A percentile compares a stretch with the other conserved stretches of the same genome.
These are phyloP conservation scores for Paramecium caudatum DNA, from an alignment of 73 alveolate species.

Conservation along the genomic window DNA sequence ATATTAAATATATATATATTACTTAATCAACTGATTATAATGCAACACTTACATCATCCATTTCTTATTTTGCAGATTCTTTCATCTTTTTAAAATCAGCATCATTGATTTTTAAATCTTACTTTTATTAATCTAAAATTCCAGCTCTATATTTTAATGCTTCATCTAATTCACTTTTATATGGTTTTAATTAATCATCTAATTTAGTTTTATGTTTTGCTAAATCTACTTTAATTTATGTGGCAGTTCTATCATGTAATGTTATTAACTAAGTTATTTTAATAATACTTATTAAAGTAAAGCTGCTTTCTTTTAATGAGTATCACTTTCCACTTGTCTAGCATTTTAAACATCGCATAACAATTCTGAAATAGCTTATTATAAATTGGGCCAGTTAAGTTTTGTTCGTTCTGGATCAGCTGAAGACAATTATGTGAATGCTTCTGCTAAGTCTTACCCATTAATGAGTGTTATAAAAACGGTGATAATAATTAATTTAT, in stretches of 20 bases:
- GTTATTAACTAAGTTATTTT: conserved; percentile 6
- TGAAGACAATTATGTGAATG: conserved; percentile 35
- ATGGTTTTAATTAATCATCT: conserved; percentile 35
- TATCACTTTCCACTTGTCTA: conserved; percentile 14
- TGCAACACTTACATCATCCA: conserved; percentile 59
- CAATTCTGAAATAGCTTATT: conserved; percentile 27
- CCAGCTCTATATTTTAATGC: conserved; percentile 60
- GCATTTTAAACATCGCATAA: conserved; percentile 44
- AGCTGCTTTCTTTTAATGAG: conserved; percentile 29
- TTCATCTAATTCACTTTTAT: conserved; percentile 63
- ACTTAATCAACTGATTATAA: conserved; percentile 24
- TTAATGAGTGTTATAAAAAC: not conserved
- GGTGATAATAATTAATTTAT: conserved; percentile 33
- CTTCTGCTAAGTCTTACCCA: conserved; percentile 56
- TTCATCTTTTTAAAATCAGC: conserved; percentile 27
- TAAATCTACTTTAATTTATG: conserved; percentile 45
- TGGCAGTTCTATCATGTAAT: conserved; percentile 28
- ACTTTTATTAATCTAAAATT: conserved; percentile 21
- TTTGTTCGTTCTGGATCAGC: conserved; percentile 54
- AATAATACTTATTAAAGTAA: conserved; percentile 21
- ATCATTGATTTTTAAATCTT: conserved; percentile 53
- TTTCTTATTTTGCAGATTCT: conserved; percentile 35
- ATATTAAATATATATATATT: not conserved
- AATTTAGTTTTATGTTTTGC: conserved; percentile 37
- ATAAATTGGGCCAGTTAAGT: conserved; percentile 54